These are phyloP conservation scores for Falciphora oryzae DNA, from an alignment of 2,329 filamentous ascomycete species.

Conservation along the genomic window DNA sequence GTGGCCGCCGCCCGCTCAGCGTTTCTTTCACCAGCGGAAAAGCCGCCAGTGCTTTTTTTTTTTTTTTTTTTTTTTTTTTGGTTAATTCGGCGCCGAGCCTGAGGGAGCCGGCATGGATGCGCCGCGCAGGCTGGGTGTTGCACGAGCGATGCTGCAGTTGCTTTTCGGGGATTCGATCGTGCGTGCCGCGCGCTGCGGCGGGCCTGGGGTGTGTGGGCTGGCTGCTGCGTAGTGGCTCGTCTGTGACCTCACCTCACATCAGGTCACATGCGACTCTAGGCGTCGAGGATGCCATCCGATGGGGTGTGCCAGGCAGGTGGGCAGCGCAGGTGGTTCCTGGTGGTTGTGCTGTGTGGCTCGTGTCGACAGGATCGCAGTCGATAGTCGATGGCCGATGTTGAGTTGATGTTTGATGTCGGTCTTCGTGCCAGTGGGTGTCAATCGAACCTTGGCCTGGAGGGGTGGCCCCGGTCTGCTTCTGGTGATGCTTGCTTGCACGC, in stretches of 20 bases:
- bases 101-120: not conserved
- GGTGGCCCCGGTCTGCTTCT: not conserved
- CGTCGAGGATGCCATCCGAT: not conserved
- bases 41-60: not conserved
- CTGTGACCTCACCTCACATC: constrained; percentile 1
- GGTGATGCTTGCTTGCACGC: not conserved
- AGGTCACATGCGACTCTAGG: not conserved
- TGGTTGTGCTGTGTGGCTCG: not conserved
- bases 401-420: not conserved
- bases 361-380: not conserved
- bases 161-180: not conserved
- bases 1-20: not conserved
- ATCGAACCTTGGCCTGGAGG: not conserved
- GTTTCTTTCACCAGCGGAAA: not conserved
- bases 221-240: not conserved
- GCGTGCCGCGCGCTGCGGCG: not conserved
- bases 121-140: not conserved
- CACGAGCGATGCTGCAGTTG: not conserved
- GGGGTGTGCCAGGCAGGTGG: not conserved
- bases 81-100: not conserved
- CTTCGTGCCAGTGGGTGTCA: not conserved
- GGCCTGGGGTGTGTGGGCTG: not conserved
- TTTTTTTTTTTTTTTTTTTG: not conserved
- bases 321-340: not conserved
- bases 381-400: not conserved